phyloP scores from a whole-genome alignment of 2,329 filamentous ascomycete genomes.

The Talaromyces sp. region DNA sequence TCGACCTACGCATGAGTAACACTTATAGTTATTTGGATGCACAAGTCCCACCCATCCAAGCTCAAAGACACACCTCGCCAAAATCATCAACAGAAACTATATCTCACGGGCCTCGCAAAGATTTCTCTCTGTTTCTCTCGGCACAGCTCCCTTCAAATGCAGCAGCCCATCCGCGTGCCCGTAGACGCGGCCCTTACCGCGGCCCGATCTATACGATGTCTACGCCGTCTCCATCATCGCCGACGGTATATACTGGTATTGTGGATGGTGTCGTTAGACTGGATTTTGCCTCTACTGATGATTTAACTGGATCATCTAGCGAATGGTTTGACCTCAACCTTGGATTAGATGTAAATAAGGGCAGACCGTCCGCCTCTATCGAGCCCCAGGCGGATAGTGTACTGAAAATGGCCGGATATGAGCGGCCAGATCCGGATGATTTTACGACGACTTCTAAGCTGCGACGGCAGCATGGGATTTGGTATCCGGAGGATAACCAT shows the following conservation, averaged over 20 bases:
- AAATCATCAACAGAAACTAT: not conserved
- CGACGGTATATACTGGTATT: slow-evolving; percentile 50
- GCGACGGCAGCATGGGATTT: slow-evolving; percentile 38
- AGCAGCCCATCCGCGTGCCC: slow-evolving; percentile 12
- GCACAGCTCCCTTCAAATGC: slow-evolving; percentile 21
- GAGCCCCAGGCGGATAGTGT: slow-evolving; percentile 25
- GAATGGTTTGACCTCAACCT: slow-evolving; percentile 40
- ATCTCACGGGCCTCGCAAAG: slow-evolving; percentile 27
- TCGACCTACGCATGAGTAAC: slow-evolving; percentile 60
- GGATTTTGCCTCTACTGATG: slow-evolving; percentile 49
- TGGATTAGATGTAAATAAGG: slow-evolving; percentile 26
- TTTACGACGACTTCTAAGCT: slow-evolving; percentile 36
- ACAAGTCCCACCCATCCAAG: slow-evolving; percentile 10
- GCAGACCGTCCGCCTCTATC: slow-evolving; percentile 1
- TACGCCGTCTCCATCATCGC: slow-evolving; percentile 47
- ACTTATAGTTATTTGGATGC: slow-evolving; percentile 38
- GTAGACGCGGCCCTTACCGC: slow-evolving; percentile 38
- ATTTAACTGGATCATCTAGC: slow-evolving; percentile 34
- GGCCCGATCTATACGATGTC: slow-evolving; percentile 50
- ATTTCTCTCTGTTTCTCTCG: slow-evolving; percentile 49
- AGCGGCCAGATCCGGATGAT: slow-evolving; percentile 42
- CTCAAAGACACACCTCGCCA: not conserved
- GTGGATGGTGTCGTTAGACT: slow-evolving; percentile 46
- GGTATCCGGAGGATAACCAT: slow-evolving; percentile 23
- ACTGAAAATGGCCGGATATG: slow-evolving; percentile 47